phyloP scores from a whole-genome alignment of 2,329 filamentous ascomycete species.

The Hirsutella rhossiliensis region DNA sequence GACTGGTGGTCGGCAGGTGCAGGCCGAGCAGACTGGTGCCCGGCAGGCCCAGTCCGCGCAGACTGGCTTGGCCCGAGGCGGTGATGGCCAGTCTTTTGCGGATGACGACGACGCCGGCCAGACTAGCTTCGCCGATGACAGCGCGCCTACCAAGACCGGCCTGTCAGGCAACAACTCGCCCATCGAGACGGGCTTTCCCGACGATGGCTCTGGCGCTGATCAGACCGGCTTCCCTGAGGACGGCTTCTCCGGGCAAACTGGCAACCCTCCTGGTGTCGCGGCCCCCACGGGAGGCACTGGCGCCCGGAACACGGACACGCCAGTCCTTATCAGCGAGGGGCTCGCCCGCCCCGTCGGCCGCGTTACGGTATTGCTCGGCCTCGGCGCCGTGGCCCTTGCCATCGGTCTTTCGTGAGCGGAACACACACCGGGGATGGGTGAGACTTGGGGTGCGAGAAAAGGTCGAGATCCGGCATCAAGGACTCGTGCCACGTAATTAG shows the following conservation, averaged over 20 bases:
- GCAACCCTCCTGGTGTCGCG: neutral
- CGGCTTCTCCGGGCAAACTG: neutral
- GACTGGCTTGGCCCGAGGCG: too few species aligned
- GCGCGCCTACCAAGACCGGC: neutral
- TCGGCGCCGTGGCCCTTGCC: conserved; percentile 3
- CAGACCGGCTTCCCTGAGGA: too few species aligned
- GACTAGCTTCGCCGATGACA: too few species aligned
- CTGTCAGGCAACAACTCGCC: neutral
- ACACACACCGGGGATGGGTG: too few species aligned
- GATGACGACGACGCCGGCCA: neutral
- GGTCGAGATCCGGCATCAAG: too few species aligned
- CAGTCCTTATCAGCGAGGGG: conserved; percentile 5
- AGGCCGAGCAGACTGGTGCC: too few species aligned
- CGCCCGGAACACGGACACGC: neutral
- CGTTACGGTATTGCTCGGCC: conserved; percentile 1
- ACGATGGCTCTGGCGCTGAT: too few species aligned
- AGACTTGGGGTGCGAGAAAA: too few species aligned
- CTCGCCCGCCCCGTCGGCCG: neutral
- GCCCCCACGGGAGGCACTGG: neutral
- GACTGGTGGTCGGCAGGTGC: too few species aligned
- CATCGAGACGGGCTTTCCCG: too few species aligned
- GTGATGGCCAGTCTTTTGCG: too few species aligned
- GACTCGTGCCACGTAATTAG: neutral
- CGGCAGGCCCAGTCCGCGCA: too few species aligned
- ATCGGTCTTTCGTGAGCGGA: neutral